Conservation (phyloP, 2,329 filamentous ascomycete genomes). For the Trichoderma sp. region DNA sequence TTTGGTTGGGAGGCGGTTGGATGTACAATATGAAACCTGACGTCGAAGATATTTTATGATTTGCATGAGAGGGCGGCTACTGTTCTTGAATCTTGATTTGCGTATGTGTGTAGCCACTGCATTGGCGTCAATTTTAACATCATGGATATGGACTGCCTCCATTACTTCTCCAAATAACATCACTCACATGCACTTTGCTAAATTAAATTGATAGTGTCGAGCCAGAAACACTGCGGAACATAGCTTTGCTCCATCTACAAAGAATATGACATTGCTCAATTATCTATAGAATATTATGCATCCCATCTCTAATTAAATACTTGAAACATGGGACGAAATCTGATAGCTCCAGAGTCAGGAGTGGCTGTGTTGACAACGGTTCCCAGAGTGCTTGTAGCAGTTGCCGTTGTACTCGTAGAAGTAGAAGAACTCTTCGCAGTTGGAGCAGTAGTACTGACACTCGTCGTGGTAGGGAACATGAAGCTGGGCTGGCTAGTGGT, state of each 20-base stretch:
- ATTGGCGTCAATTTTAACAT: neutral
- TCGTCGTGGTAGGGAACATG: neutral
- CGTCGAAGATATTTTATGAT: neutral
- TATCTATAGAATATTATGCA: neutral
- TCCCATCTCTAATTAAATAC: neutral
- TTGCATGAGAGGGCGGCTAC: neutral
- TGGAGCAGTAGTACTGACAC: neutral
- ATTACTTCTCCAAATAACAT: too few species aligned
- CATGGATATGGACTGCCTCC: neutral
- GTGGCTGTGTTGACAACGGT: neutral
- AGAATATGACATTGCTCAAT: neutral
- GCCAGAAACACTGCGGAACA: too few species aligned
- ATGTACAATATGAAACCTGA: slow-evolving; percentile 19
- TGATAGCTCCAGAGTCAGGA: neutral
- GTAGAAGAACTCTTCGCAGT: neutral
- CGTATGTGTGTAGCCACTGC: neutral
- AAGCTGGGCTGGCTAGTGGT: neutral
- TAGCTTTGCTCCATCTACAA: neutral
- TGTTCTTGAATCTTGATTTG: neutral
- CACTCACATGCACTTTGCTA: too few species aligned
- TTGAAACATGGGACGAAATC: neutral
- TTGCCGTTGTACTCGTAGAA: neutral
- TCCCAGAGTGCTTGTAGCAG: neutral
- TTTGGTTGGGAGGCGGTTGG: neutral
- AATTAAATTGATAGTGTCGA: neutral